These are phyloP conservation scores for Pezicula radicicola DNA, from an alignment of 2,329 filamentous ascomycete species.

Conservation along the genomic window DNA sequence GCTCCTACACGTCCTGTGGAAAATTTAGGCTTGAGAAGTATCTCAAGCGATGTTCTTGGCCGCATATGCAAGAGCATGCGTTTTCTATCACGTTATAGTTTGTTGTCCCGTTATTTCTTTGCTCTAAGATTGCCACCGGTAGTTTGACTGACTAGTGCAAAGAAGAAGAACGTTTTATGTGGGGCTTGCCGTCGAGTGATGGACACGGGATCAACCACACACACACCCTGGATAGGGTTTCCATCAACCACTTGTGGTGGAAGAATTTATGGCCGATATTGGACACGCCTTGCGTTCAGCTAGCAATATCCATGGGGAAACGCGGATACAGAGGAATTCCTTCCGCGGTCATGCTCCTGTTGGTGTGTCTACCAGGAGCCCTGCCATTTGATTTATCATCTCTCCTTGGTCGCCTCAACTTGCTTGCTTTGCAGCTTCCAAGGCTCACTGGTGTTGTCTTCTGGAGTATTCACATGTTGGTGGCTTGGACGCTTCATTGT, in stretches of 20 bases:
- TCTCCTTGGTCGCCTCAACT: neutral
- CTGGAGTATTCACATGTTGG: constrained; percentile 8
- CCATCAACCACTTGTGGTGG: constrained; percentile 10
- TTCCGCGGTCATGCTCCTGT: neutral
- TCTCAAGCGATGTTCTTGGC: constrained; percentile 6
- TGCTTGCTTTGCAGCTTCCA: constrained; percentile 4
- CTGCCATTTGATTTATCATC: neutral
- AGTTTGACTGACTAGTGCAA: constrained; percentile 14
- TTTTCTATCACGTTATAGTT: constrained; percentile 27
- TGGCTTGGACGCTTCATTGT: constrained; percentile 2
- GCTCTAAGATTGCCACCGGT: constrained; percentile 11
- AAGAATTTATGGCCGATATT: constrained; percentile 9
- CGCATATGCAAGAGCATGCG: constrained; percentile 15
- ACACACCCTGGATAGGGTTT: constrained; percentile 7
- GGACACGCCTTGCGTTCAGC: constrained; percentile 7
- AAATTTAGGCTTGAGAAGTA: constrained; percentile 9
- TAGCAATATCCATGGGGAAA: neutral
- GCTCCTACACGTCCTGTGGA: constrained; percentile 10
- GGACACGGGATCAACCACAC: constrained; percentile 14
- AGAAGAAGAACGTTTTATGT: constrained; percentile 10
- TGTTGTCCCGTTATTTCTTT: constrained; percentile 18
- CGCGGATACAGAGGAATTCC: neutral
- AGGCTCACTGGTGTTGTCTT: constrained; percentile 3
- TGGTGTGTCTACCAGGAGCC: neutral
- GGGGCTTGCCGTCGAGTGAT: constrained; percentile 12